Base-by-base conservation (phyloP, 2,329 filamentous ascomycete genomes). In the Dothistroma septosporum region DNA sequence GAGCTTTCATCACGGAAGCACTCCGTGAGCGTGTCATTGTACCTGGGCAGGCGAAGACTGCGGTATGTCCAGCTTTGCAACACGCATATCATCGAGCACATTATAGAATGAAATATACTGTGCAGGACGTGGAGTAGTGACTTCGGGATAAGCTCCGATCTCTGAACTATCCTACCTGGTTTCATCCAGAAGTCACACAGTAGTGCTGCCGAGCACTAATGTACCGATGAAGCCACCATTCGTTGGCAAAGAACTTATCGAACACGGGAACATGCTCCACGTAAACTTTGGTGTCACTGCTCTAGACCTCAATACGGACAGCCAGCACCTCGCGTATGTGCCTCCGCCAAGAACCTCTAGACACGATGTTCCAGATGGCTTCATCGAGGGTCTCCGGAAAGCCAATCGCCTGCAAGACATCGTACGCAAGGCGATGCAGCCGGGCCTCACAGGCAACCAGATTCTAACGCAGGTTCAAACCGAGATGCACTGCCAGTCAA, bases 201-300 rank as follows among this genome's bases (percentile, higher is more conserved):
- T 67, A 1, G 50, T 67, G 3, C 33, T 46, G 22, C 53, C 58
- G 19, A 28, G 31, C 21, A 50, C 50, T 19, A 50, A 35, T 41
- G 28, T 53, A 9, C 49, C 58, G 1, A 46, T 53, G n/a, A 54
- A 50, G 12, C 28, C 54, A 19, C 33, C 53, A 32, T 41, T 55
- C 5, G 31, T 35, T 33, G 59, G 49, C 4, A 58, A 37, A 22
- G 28, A 47, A 8, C 35, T 14, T 0, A 52, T 66, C n/a, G 10
- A 57, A 2, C 33, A 63, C 52, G 60, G 62, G 10, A 64, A 67
- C 32, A 54, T 67, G 16, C 57, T 67, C 2, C 65, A 67, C 31
- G 62, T 67, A 9, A 64, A 67, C 46, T 66, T 66, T 19, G 65
- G 65, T 4, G 58, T 67, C 2, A 66, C 65, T 7, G 64, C 65